phyloP scores from a whole-genome alignment of 2,329 filamentous ascomycete genomes.

The Alternaria dauci region DNA sequence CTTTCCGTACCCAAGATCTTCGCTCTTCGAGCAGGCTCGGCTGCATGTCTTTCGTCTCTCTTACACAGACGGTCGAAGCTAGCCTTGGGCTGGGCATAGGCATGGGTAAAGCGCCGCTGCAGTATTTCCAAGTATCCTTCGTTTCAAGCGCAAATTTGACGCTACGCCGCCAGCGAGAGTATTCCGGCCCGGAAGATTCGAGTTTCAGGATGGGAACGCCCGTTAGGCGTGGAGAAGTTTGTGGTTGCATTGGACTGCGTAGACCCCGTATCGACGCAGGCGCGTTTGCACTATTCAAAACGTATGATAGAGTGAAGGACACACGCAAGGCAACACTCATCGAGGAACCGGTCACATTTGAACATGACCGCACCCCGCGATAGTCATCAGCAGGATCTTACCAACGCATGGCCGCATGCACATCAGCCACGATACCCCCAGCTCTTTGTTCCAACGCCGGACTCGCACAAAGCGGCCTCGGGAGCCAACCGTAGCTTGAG shows the following conservation, averaged over 20 bases:
- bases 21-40: slow-evolving; percentile 46
- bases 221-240: slow-evolving; percentile 40
- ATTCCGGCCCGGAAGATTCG: slow-evolving; percentile 42
- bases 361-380: background rate
- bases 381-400: background rate
- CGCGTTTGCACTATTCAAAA: background rate
- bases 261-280: background rate
- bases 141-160: slow-evolving; percentile 42
- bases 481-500: slow-evolving; percentile 20
- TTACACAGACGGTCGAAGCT: slow-evolving; percentile 27
- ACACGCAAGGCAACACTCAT: background rate
- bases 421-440: slow-evolving; percentile 7
- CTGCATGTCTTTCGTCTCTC: slow-evolving; percentile 32
- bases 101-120: slow-evolving; percentile 43
- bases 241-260: slow-evolving; percentile 21
- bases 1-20: slow-evolving; percentile 46
- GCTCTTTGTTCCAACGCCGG: slow-evolving; percentile 18
- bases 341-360: slow-evolving; percentile 4
- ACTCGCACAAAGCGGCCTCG: slow-evolving; percentile 3
- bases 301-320: background rate
- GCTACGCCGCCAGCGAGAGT: slow-evolving; percentile 44
- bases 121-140: slow-evolving; percentile 47
- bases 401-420: background rate
- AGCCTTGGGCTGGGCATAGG: slow-evolving; percentile 45
- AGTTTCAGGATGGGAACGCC: slow-evolving; percentile 38